Percentiles rank a stretch among this genome's conserved stretches.
Conservation (phyloP, 2,329 filamentous ascomycete species). For the Sphaceloma murrayae region DNA sequence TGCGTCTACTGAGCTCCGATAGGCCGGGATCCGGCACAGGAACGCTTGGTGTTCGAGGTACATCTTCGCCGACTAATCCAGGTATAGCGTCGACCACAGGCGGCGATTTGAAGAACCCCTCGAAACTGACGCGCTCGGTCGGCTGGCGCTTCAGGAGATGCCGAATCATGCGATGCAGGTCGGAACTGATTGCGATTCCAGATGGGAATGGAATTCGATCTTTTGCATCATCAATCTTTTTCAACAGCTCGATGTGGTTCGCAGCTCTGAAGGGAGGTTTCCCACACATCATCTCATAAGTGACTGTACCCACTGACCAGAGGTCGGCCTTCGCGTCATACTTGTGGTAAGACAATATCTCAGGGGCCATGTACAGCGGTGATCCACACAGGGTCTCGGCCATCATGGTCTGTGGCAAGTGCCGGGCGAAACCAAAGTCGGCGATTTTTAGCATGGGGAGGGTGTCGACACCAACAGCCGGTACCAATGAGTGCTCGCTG, state of each 20-base stretch:
- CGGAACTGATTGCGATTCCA: conserved; percentile 57
- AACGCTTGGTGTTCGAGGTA: conserved; percentile 22
- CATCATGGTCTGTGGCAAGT: conserved; percentile 79
- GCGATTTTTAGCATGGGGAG: conserved; percentile 95
- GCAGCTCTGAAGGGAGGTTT: conserved; percentile 82
- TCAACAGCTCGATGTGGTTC: conserved; percentile 88
- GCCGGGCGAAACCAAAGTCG: conserved; percentile 96
- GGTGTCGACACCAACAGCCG: conserved; percentile 68
- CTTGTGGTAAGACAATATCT: conserved; percentile 92
- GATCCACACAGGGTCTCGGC: conserved; percentile 96
- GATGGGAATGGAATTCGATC: conserved; percentile 76
- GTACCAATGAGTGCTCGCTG: conserved; percentile 70
- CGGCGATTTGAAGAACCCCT: conserved; percentile 68
- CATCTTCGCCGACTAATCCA: conserved; percentile 60
- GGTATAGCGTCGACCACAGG: conserved; percentile 70
- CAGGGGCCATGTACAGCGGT: conserved; percentile 95
- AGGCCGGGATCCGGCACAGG: conserved; percentile 22
- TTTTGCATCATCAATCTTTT: conserved; percentile 81
- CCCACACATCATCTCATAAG: conserved; percentile 91
- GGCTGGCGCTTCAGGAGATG: conserved; percentile 76
- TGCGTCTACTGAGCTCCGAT: conserved; percentile 26
- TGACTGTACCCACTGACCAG: conserved; percentile 93
- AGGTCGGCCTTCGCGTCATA: conserved; percentile 96
- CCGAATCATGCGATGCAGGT: conserved; percentile 73
- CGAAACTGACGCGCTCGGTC: conserved; percentile 74